Evolutionary conservation across 2,329 filamentous ascomycete genomes (phyloP).

Genomic region (Fusarium sp.): DNA sequence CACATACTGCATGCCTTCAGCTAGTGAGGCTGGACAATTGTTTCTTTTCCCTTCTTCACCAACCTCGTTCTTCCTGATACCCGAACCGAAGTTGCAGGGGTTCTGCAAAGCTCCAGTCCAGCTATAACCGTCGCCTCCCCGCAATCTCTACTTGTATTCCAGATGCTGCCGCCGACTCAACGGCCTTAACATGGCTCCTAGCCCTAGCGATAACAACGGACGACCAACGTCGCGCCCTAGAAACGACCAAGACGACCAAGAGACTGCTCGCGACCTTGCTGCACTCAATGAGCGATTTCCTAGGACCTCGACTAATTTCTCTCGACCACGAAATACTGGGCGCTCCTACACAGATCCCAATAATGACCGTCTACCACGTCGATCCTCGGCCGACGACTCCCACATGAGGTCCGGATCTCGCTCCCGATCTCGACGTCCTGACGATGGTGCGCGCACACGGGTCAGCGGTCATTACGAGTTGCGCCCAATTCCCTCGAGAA

Average conservation of each 20-base stretch:
- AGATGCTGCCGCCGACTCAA: constrained; percentile 44
- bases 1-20: background rate
- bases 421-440: constrained; percentile 28
- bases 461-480: constrained; percentile 37
- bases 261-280: constrained; percentile 39
- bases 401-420: constrained; percentile 33
- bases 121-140: constrained; percentile 11
- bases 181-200: constrained; percentile 44
- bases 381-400: constrained; percentile 29
- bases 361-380: constrained; percentile 23
- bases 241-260: constrained; percentile 24
- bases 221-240: constrained; percentile 28
- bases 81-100: too few relatives aligned
- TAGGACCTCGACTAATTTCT: constrained; percentile 31
- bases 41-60: background rate
- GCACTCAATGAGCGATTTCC: constrained; percentile 42
- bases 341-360: constrained; percentile 32
- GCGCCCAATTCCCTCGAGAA: constrained; percentile 40
- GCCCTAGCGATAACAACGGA: constrained; percentile 41
- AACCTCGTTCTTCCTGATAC: background rate
- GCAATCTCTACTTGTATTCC: constrained; percentile 24
- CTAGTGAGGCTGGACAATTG: background rate
- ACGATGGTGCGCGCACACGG: constrained; percentile 16
- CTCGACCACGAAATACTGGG: constrained; percentile 31
- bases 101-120: constrained; percentile 1